Conservation (phyloP, 2,329 filamentous ascomycete genomes). For the Parafenestella ontariensis region DNA sequence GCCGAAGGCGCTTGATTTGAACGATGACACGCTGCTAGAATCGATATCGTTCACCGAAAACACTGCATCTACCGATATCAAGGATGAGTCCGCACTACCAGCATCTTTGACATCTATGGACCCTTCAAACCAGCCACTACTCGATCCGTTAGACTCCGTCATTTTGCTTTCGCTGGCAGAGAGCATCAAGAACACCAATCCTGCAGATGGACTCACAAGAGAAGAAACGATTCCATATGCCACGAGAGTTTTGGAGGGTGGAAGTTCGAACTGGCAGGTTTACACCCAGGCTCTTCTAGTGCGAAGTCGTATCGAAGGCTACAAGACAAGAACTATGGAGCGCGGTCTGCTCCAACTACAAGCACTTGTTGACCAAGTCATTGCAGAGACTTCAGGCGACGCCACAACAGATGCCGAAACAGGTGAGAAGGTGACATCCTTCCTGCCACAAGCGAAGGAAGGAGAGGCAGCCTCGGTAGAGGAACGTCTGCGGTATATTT, state of each 20-base stretch:
- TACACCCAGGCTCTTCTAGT: conserved; percentile 94
- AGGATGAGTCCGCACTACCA: conserved; percentile 63
- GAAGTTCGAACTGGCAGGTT: conserved; percentile 95
- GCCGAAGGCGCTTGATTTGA: conserved; percentile 77
- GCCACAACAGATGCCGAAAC: conserved; percentile 33
- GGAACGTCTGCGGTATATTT: conserved; percentile 82
- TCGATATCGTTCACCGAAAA: conserved; percentile 77
- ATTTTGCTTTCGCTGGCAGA: conserved; percentile 81
- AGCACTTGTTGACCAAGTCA: conserved; percentile 91
- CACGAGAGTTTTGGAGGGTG: conserved; percentile 83
- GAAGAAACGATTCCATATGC: conserved; percentile 95
- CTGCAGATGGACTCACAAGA: conserved; percentile 83
- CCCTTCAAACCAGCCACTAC: conserved; percentile 80
- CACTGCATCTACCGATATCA: conserved; percentile 51
- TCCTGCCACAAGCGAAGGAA: conserved; percentile 77
- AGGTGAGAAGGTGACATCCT: conserved; percentile 68
- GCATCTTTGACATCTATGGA: conserved; percentile 68
- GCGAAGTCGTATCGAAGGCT: conserved; percentile 86
- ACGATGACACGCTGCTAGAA: conserved; percentile 93
- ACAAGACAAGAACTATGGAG: conserved; percentile 86
- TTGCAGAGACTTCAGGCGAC: conserved; percentile 74
- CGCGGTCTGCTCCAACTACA: conserved; percentile 91
- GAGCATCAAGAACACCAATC: conserved; percentile 88
- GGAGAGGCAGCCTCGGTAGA: conserved; percentile 79
- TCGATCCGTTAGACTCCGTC: conserved; percentile 85